Evolutionary conservation across 441 rosid species (phyloP).

Genomic region (Populus hybrid): DNA sequence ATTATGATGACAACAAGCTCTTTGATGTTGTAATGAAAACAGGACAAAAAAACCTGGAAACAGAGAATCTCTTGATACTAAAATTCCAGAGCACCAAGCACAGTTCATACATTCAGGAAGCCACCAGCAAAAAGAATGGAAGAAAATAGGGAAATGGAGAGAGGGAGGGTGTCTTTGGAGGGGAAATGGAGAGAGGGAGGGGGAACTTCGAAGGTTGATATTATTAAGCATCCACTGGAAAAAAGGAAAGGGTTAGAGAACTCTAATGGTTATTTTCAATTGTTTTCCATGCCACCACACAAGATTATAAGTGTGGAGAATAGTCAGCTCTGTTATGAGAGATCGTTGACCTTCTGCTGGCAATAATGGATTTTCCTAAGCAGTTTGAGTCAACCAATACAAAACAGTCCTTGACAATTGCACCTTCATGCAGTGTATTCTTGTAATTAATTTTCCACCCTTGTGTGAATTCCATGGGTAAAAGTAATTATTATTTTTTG

Average conservation of each 20-base stretch:
- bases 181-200: not conserved
- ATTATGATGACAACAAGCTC: not conserved
- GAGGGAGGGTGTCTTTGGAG: not conserved
- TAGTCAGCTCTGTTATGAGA: not conserved
- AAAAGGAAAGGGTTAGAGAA: not conserved
- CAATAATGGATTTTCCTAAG: not conserved
- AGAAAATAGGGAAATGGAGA: not conserved
- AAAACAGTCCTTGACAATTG: not conserved
- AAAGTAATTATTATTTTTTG: not conserved
- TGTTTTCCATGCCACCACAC: not conserved
- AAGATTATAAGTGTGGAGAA: not conserved
- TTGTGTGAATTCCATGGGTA: not conserved
- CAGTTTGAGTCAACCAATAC: not conserved
- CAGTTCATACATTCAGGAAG: not conserved
- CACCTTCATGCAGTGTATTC: constrained; percentile 1
- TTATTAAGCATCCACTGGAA: not conserved
- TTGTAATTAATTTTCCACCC: not conserved
- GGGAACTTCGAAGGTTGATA: not conserved
- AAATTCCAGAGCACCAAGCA: not conserved
- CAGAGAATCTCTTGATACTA: not conserved
- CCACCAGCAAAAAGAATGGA: not conserved
- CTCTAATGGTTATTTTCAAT: not conserved
- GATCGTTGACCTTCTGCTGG: not conserved
- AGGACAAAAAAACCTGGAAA: not conserved
- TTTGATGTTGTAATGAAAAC: not conserved